phyloP scores from a whole-genome alignment of 2,329 filamentous ascomycete genomes.

The Phialophora chinensis region DNA sequence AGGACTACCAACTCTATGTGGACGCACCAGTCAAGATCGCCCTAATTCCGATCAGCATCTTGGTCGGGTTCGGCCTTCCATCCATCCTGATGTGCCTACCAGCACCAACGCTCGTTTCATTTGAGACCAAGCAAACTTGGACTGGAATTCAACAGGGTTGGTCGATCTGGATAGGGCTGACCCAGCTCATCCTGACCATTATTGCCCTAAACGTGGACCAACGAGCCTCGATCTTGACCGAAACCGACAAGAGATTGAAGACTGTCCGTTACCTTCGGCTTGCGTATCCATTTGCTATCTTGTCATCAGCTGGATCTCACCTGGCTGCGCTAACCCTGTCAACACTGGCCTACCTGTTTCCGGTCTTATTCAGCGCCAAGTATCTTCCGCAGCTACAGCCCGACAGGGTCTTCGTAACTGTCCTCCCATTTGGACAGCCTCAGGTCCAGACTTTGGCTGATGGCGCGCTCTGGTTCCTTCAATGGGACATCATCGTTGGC shows the following conservation, averaged over 20 bases:
- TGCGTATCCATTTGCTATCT: slow-evolving; percentile 52
- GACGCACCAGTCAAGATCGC: slow-evolving; percentile 43
- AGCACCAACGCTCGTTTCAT: slow-evolving; percentile 47
- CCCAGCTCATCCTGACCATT: slow-evolving; percentile 45
- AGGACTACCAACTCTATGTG: slow-evolving; percentile 44
- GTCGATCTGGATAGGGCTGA: slow-evolving; percentile 53
- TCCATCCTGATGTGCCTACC: slow-evolving; percentile 53
- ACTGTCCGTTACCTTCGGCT: slow-evolving; percentile 46
- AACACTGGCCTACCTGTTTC: slow-evolving; percentile 46
- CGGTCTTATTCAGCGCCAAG: slow-evolving; percentile 45
- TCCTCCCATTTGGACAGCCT: slow-evolving; percentile 43
- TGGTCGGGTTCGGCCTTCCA: slow-evolving; percentile 54
- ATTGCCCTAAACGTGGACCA: slow-evolving; percentile 40
- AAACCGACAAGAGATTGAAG: slow-evolving; percentile 38
- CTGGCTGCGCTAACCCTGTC: slow-evolving; percentile 51
- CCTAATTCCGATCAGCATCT: slow-evolving; percentile 50
- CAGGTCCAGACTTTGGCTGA: slow-evolving; percentile 47
- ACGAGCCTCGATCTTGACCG: slow-evolving; percentile 37
- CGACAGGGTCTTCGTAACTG: slow-evolving; percentile 48
- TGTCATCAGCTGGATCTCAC: slow-evolving; percentile 49
- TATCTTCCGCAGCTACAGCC: slow-evolving; percentile 48
- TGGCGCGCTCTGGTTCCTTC: slow-evolving; percentile 54
- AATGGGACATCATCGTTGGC: slow-evolving; percentile 58
- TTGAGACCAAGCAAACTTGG: slow-evolving; percentile 54
- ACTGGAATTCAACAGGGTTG: slow-evolving; percentile 60